Evolutionary conservation across 306 rosid genomes (phyloP).

Genomic region (cucumber (Cucumis sativus)): DNA sequence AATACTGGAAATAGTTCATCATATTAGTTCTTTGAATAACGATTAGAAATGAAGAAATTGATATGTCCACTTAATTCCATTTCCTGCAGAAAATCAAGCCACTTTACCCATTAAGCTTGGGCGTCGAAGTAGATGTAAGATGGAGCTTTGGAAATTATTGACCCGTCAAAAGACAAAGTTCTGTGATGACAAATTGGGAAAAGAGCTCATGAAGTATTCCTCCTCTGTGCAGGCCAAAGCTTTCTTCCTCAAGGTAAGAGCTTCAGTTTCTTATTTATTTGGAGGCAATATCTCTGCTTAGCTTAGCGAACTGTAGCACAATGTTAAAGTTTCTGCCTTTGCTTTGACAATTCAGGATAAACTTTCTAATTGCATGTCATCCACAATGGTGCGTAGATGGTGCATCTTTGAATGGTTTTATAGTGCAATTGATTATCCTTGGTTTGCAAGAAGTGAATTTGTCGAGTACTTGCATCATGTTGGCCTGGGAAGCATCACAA

Average conservation of each 20-base stretch:
- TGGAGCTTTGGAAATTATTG: slow-evolving; percentile 26
- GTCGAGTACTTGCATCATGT: slow-evolving; percentile 92
- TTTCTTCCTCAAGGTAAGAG: slow-evolving; percentile 28
- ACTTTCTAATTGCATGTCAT: slow-evolving; percentile 64
- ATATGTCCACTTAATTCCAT: slow-evolving; percentile 23
- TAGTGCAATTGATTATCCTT: slow-evolving; percentile 89
- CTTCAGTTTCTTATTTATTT: background rate
- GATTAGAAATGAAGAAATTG: slow-evolving; percentile 28
- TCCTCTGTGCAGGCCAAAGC: slow-evolving; percentile 17
- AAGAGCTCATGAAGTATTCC: slow-evolving; percentile 27
- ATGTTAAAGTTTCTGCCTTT: background rate
- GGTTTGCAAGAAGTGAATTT: slow-evolving; percentile 90
- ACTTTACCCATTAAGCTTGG: slow-evolving; percentile 34
- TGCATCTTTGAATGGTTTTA: slow-evolving; percentile 88
- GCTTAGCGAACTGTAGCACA: background rate
- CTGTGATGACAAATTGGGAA: slow-evolving; percentile 28
- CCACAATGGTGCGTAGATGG: slow-evolving; percentile 62
- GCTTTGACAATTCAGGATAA: slow-evolving; percentile 42
- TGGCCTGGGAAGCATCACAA: slow-evolving; percentile 75
- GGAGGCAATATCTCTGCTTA: background rate
- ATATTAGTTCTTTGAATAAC: slow-evolving; percentile 31
- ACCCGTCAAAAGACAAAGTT: slow-evolving; percentile 27
- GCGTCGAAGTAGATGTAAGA: slow-evolving; percentile 52
- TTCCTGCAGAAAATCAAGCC: slow-evolving; percentile 26
- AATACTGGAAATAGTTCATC: slow-evolving; percentile 34